phyloP scores from a whole-genome alignment of 2,329 filamentous ascomycete genomes.

The Amesomyces nigricolor region DNA sequence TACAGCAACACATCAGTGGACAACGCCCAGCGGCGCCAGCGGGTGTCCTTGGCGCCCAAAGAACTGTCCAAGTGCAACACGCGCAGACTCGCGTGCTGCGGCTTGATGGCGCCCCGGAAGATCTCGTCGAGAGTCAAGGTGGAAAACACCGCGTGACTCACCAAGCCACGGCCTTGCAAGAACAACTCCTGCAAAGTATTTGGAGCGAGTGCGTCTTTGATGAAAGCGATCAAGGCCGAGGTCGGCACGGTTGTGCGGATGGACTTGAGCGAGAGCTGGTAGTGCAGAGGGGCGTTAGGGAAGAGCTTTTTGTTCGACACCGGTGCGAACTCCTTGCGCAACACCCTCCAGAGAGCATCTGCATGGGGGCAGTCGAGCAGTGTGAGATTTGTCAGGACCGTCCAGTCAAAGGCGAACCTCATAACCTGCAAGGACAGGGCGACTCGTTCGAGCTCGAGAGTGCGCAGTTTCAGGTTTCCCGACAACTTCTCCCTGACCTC shows the following conservation, averaged over 20 bases:
- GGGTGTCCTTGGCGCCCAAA: conserved; percentile 40
- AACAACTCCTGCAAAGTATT: conserved; percentile 77
- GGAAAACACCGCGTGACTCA: conserved; percentile 34
- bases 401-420: conserved; percentile 68
- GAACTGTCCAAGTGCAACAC: conserved; percentile 71
- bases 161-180: conserved; percentile 58
- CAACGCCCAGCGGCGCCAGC: conserved; percentile 67
- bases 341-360: conserved; percentile 67
- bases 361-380: conserved; percentile 68
- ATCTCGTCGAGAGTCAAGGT: conserved; percentile 60
- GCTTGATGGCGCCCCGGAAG: conserved; percentile 62
- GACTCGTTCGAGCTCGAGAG: conserved; percentile 69
- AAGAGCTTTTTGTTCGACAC: conserved; percentile 29
- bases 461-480: conserved; percentile 60
- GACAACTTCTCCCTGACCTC: conserved; percentile 37
- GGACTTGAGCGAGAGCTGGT: conserved; percentile 62
- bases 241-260: conserved; percentile 72
- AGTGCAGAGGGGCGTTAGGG: conserved; percentile 40
- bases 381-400: conserved; percentile 63
- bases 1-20: conserved; percentile 64
- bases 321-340: conserved; percentile 58
- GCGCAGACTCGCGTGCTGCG: conserved; percentile 65
- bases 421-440: conserved; percentile 67
- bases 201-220: conserved; percentile 71
- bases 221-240: conserved; percentile 61